Percentiles rank a stretch among this genome's conserved stretches.
Conservation (phyloP, 768 basidiomycete genomes). For the Dendrothele bispora region DNA sequence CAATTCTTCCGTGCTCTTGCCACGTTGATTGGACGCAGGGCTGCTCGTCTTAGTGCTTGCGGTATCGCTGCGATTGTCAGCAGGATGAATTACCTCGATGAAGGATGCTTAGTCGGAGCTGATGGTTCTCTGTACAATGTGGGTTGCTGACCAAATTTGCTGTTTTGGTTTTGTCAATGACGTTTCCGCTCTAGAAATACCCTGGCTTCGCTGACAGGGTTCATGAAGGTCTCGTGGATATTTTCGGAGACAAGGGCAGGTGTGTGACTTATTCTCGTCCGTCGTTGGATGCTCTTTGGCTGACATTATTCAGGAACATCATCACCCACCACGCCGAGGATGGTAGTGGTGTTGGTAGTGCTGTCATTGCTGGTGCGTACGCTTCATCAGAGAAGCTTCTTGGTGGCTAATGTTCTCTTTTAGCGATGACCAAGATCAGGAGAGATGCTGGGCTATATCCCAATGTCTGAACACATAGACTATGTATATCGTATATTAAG, state of each 20-base stretch:
- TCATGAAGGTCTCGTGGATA: conserved; percentile 88
- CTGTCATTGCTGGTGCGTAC: conserved; percentile 83
- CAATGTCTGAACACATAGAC: conserved; percentile 39
- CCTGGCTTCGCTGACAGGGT: conserved; percentile 92
- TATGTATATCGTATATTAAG: too few species aligned
- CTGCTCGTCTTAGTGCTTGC: conserved; percentile 89
- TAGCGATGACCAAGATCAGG: conserved; percentile 74
- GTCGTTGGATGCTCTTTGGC: neutral
- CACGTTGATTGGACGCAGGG: conserved; percentile 83
- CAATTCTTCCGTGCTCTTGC: conserved; percentile 97
- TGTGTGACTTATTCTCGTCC: conserved; percentile 35
- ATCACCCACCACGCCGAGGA: conserved; percentile 85
- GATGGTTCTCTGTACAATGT: conserved; percentile 97
- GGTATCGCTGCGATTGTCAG: conserved; percentile 96
- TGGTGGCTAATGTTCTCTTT: neutral
- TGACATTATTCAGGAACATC: conserved; percentile 49
- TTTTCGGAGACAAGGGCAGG: conserved; percentile 96
- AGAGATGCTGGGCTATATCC: conserved; percentile 52
- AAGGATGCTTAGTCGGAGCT: conserved; percentile 86
- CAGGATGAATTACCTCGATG: conserved; percentile 92
- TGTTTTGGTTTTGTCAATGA: too few species aligned
- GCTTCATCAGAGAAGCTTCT: neutral
- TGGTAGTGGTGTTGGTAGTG: conserved; percentile 92
- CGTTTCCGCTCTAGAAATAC: conserved; percentile 76
- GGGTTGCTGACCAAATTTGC: conserved; percentile 29